Base-by-base conservation (phyloP, 2,329 filamentous ascomycete genomes). In the Alternaria ethzedia region DNA sequence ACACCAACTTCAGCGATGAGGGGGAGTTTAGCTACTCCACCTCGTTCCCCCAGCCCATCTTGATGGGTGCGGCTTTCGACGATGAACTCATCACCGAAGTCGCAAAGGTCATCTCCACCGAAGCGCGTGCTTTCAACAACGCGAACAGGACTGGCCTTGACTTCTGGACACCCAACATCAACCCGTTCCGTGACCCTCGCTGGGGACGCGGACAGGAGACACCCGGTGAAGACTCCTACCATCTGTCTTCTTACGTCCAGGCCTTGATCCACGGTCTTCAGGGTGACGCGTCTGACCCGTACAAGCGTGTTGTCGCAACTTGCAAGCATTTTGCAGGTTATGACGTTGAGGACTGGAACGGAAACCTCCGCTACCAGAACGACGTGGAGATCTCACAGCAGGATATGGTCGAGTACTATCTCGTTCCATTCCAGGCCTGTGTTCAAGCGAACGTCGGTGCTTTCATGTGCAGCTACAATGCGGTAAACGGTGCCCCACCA, bases 141-240 rank as follows among this genome's bases (percentile, higher is more conserved):
- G 84, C 78, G 9, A 87, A 86, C 54, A 81, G 84, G 21, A 84
- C 84, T 5, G 86, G 86, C 2, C 74, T 76, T 15, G 73, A 89
- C 74, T 89, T 83, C 71, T 90, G 87, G 85, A 88, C 89, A 0
- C 89, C 89, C 0, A 91, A 91, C 71, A 89, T 91, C 74, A 91
- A 90, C 69, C 84, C 86, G 0, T 91, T 88, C 79, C 84, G 84
- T 52, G 88, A 90, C 67, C 88, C 88, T 0, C 79, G 89, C 21
- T 89, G 87, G 88, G 88, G 88, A 1, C 66, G 73, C 30, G 74
- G 74, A 2, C 71, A 75, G 58, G 77, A 90, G 72, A 89, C 87
- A 0, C 87, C 88, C 0, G 86, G 86, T 11, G 87, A 89, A 73
- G 87, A 89, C 66, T 77, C 84, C 0, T 84, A 84, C 59, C 84